Base-by-base conservation (phyloP, 1,139 yeast genomes). In the Kurtzmaniella quercitrusa region DNA sequence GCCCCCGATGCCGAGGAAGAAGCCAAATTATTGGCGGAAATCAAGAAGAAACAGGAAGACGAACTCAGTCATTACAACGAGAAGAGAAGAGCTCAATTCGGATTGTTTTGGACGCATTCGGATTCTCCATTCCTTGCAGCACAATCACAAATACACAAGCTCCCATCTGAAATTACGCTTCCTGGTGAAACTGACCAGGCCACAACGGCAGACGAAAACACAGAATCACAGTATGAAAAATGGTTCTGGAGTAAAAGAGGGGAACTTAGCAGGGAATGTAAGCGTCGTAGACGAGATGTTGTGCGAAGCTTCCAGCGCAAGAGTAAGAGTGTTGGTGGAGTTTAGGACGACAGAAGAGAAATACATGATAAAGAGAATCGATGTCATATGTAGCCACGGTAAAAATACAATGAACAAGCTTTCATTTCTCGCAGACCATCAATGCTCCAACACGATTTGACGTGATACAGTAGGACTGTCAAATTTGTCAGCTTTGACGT, bases 161-260 rank as follows among this genome's bases (percentile, higher is more conserved):
- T 89, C 34, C 74, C 74, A n/a, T 55, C 54, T 12, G 47, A 51
- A 5, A 48, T 65, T 21, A 54, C 50, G 36, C 59, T 73, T 38
- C 77, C 77, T 0, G 76, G 74, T 4, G 73, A 68, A 46, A 54
- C 48, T 9, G 62, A 55, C 10, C 59, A 17, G 66, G 15, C 19
- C 3, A 7, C 37, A 16, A 34, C n/a, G 19, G 9, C 70, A 8
- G 66, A 64, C 2, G 75, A 71, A 16, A 70, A 62, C 2, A 66
- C 58, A 14, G 75, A 80, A 44, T 64, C 70, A 2, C 65, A 72
- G 2, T 91, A 93, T 79, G 90, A 85, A 44, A 70, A 76, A 45
- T 82, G 86, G 77, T 91, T 91, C 62, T 88, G 89, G 85, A 83
- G 80, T 39, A 79, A 80, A 60, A 78, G 98, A 63, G 93, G 94